Conservation (phyloP, 306 rosid species). For the Aeschynomene evenia region DNA sequence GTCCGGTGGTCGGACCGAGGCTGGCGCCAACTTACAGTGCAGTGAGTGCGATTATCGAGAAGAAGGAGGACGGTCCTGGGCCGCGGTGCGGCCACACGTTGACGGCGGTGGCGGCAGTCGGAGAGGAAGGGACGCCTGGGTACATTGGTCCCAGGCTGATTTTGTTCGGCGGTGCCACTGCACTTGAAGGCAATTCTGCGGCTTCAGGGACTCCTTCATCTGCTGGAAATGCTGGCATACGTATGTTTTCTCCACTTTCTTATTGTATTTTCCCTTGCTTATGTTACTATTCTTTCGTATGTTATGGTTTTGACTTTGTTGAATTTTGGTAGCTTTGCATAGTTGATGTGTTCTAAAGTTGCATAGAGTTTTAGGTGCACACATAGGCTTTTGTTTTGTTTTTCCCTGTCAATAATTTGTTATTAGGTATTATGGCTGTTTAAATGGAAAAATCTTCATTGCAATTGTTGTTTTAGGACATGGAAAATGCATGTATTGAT, state of each 20-base stretch:
- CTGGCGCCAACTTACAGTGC: constrained; percentile 85
- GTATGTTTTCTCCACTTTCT: constrained; percentile 51
- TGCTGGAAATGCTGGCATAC: constrained; percentile 98
- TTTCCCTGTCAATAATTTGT: not conserved
- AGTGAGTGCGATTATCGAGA: constrained; percentile 79
- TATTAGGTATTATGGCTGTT: constrained; percentile 10
- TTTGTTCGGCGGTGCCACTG: constrained; percentile 97
- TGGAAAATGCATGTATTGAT: constrained; percentile 10
- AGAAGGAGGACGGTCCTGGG: constrained; percentile 97
- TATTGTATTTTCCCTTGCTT: not conserved
- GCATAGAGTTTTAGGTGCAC: constrained; percentile 29
- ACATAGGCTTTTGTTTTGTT: constrained; percentile 2
- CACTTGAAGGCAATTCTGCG: constrained; percentile 95
- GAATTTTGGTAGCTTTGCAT: constrained; percentile 13
- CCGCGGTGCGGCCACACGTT: constrained; percentile 98
- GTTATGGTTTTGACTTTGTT: not conserved
- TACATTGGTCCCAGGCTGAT: constrained; percentile 88
- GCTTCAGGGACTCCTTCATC: constrained; percentile 97
- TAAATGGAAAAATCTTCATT: constrained; percentile 9
- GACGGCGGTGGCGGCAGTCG: constrained; percentile 95
- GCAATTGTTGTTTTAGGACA: constrained; percentile 21
- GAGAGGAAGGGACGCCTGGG: constrained; percentile 89
- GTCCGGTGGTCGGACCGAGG: constrained; percentile 83
- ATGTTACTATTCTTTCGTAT: not conserved
- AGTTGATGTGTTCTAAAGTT: constrained; percentile 11